A percentile compares a stretch with the other conserved stretches of the same genome.
phyloP scores from a whole-genome alignment of 768 basidiomycete genomes.

The Chalciporus chontae region DNA sequence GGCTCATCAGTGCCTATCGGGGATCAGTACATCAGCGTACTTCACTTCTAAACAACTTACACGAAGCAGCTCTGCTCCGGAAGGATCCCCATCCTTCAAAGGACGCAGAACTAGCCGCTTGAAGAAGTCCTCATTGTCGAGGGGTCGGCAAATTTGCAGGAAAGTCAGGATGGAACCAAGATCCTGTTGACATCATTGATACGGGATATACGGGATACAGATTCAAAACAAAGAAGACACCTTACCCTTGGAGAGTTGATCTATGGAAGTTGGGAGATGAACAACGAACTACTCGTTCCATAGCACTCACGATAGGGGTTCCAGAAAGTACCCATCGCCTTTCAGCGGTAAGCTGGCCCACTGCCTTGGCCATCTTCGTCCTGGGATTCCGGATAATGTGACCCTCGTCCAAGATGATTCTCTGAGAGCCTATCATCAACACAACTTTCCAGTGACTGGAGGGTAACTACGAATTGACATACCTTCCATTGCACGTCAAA shows the following conservation, averaged over 20 bases:
- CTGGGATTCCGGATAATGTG: constrained; percentile 83
- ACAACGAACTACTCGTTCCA: neutral
- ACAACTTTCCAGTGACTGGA: neutral
- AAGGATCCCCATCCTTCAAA: constrained; percentile 61
- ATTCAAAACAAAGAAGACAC: neutral
- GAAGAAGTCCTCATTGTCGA: constrained; percentile 82
- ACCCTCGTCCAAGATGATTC: constrained; percentile 86
- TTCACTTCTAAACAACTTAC: constrained; percentile 36
- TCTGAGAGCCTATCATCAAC: constrained; percentile 32
- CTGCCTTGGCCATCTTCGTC: constrained; percentile 78
- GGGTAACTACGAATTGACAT: constrained; percentile 3
- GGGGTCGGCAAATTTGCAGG: constrained; percentile 77
- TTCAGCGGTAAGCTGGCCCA: constrained; percentile 59
- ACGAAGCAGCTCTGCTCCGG: constrained; percentile 67
- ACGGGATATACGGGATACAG: neutral
- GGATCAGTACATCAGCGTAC: constrained; percentile 5
- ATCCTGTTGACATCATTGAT: constrained; percentile 47
- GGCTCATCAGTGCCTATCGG: constrained; percentile 67
- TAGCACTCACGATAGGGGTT: constrained; percentile 77
- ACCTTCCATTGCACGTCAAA: constrained; percentile 84
- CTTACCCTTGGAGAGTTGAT: constrained; percentile 74
- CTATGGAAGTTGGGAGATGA: constrained; percentile 31
- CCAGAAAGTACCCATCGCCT: constrained; percentile 80
- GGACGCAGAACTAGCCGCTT: constrained; percentile 77
- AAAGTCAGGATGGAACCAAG: constrained; percentile 85